Evolutionary conservation across 2,329 filamentous ascomycete genomes (phyloP).

Genomic region (Pseudogymnoascus sp.): DNA sequence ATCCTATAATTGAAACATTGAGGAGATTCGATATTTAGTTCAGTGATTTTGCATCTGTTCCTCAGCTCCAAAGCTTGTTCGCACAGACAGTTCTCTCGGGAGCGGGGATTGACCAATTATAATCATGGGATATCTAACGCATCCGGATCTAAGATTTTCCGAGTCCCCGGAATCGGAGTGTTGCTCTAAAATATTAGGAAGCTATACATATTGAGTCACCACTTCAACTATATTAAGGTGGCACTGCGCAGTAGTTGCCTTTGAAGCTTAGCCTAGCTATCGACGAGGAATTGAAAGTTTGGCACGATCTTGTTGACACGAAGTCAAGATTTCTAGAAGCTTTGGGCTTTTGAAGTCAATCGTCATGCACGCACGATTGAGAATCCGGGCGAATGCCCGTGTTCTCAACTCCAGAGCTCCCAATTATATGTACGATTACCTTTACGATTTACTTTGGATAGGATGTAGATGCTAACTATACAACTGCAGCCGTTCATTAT

Average conservation of each 20-base stretch:
- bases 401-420: slow-evolving; percentile 23
- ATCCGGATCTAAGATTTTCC: background rate
- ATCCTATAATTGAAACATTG: background rate
- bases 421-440: slow-evolving; percentile 24
- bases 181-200: slow-evolving; percentile 6
- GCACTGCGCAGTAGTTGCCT: background rate
- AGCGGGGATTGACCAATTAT: background rate
- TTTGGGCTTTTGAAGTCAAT: background rate
- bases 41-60: background rate
- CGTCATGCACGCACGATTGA: slow-evolving; percentile 20
- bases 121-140: background rate
- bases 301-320: background rate
- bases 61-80: background rate
- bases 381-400: slow-evolving; percentile 23
- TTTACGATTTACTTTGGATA: slow-evolving; percentile 12
- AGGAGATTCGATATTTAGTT: background rate
- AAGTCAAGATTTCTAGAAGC: background rate
- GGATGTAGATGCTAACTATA: slow-evolving; percentile 12
- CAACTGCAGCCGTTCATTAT: slow-evolving; percentile 24
- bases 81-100: background rate
- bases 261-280: slow-evolving; percentile 1
- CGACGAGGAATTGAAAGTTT: background rate
- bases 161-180: slow-evolving; percentile 1
- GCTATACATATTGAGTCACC: background rate
- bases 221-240: background rate